Conservation (phyloP, 768 basidiomycete species). For the Amanita inopinata region DNA sequence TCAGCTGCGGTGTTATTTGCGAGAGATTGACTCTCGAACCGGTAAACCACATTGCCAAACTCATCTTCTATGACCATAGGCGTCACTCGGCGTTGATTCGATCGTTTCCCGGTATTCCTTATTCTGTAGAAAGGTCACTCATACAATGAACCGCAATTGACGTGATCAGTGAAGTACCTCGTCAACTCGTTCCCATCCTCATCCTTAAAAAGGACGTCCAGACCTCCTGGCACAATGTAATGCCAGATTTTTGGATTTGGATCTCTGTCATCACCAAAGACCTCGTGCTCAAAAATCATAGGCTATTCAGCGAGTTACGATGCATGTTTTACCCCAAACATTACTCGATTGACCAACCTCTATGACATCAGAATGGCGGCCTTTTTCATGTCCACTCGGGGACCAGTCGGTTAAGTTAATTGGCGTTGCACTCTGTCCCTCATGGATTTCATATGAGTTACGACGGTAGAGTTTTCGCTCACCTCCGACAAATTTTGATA, state of each 20-base stretch:
- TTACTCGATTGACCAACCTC: slow-evolving; percentile 11
- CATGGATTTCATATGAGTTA: neutral
- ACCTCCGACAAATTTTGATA: neutral
- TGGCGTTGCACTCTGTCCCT: neutral
- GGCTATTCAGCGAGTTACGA: slow-evolving; percentile 11
- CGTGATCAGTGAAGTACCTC: slow-evolving; percentile 27
- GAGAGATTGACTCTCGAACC: slow-evolving; percentile 22
- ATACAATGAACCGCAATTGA: neutral
- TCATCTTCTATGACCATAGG: slow-evolving; percentile 54
- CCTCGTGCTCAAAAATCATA: slow-evolving; percentile 18
- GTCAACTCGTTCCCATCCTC: slow-evolving; percentile 54
- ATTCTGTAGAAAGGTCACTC: slow-evolving; percentile 11
- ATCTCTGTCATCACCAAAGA: slow-evolving; percentile 16
- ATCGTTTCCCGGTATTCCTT: slow-evolving; percentile 12
- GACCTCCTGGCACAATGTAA: slow-evolving; percentile 59
- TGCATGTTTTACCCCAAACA: neutral
- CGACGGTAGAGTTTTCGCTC: neutral
- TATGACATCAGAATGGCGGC: slow-evolving; percentile 10
- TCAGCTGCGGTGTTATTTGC: neutral
- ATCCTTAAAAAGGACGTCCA: slow-evolving; percentile 61
- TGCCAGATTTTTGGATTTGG: slow-evolving; percentile 28
- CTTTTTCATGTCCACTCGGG: slow-evolving; percentile 1
- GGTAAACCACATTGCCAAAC: slow-evolving; percentile 46
- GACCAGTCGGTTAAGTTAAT: neutral
- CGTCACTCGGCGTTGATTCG: slow-evolving; percentile 14